Percentiles rank a stretch among this genome's conserved stretches.
Conservation (phyloP, 2,329 filamentous ascomycete species). For the Diplodia mutila region DNA sequence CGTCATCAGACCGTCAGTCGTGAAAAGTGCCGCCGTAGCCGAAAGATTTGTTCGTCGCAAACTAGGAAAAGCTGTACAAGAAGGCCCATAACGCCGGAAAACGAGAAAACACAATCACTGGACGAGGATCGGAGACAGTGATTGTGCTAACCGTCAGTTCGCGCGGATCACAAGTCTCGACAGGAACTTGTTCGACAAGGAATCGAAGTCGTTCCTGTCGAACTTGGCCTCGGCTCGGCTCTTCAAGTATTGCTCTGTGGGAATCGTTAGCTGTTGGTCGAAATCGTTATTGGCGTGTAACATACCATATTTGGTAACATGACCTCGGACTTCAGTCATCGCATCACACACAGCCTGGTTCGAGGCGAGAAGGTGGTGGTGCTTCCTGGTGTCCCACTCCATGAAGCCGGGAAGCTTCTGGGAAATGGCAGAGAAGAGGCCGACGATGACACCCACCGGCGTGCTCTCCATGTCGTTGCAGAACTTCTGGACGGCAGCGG, state of each 20-base stretch:
- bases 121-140: constrained; percentile 4
- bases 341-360: constrained; percentile 92
- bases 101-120: constrained; percentile 8
- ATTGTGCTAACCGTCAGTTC: constrained; percentile 58
- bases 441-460: constrained; percentile 93
- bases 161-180: constrained; percentile 95
- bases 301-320: constrained; percentile 93
- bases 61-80: constrained; percentile 25
- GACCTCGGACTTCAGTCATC: constrained; percentile 91
- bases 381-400: constrained; percentile 92
- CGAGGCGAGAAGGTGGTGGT: constrained; percentile 87
- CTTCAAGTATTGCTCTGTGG: constrained; percentile 80
- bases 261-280: constrained; percentile 21
- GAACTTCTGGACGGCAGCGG: constrained; percentile 86
- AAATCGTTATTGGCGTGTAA: constrained; percentile 25
- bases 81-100: constrained; percentile 21
- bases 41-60: constrained; percentile 24
- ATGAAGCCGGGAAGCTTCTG: constrained; percentile 91
- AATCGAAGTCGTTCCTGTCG: constrained; percentile 91
- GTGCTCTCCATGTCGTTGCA: constrained; percentile 96
- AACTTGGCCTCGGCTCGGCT: constrained; percentile 80
- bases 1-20: constrained; percentile 26
- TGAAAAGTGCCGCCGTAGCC: constrained; percentile 25
- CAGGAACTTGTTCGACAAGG: constrained; percentile 93
- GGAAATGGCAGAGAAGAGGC: constrained; percentile 95